These are phyloP conservation scores for Pontederia crassipes DNA, from an alignment of 176 grass and related monocot genomes.

Conservation along the genomic window DNA sequence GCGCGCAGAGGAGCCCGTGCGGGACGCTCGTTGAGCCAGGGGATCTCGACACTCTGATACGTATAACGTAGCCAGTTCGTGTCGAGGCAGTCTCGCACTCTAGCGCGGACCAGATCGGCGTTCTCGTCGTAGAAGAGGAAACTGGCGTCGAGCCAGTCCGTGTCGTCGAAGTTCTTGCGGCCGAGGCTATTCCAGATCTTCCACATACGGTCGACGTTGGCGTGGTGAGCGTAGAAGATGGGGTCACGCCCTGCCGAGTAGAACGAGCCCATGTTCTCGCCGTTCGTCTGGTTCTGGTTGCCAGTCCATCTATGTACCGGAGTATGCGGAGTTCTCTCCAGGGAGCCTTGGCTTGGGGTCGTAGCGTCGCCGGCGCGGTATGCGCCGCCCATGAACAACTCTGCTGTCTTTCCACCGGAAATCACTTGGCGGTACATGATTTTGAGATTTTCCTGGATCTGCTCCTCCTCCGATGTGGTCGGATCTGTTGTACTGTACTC, in stretches of 20 bases:
- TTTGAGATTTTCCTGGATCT: too few species aligned
- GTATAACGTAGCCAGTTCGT: too few species aligned
- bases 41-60: too few species aligned
- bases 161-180: background rate
- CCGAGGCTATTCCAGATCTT: slow-evolving; percentile 22
- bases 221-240: slow-evolving; percentile 29
- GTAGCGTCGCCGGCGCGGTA: background rate
- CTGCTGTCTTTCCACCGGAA: background rate
- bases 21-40: too few species aligned
- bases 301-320: slow-evolving; percentile 11
- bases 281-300: background rate
- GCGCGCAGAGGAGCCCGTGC: too few species aligned
- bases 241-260: slow-evolving; percentile 15
- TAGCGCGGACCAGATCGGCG: background rate
- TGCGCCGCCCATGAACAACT: background rate
- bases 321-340: slow-evolving; percentile 7
- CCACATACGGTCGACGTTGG: slow-evolving; percentile 40
- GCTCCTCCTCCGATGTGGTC: too few species aligned
- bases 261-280: slow-evolving; percentile 21
- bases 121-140: slow-evolving; percentile 20
- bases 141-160: slow-evolving; percentile 14
- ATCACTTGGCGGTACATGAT: too few species aligned
- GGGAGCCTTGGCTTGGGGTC: background rate
- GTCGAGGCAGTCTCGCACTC: too few species aligned
- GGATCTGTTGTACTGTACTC: too few species aligned